Conservation (phyloP, 345 rosid species). For the Barbarea vulgaris region DNA sequence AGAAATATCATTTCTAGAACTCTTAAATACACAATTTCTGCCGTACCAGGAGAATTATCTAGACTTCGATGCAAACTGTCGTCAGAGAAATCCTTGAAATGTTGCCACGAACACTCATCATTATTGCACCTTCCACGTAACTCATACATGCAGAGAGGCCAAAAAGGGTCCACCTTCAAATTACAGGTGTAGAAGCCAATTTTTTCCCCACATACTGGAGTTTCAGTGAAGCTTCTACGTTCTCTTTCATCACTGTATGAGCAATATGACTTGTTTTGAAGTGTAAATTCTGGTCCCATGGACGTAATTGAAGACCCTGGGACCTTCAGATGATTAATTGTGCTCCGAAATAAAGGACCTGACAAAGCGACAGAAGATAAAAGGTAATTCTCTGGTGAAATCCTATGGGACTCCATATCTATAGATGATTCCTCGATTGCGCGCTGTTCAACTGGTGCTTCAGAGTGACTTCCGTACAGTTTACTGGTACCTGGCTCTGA, state of each 20-base stretch:
- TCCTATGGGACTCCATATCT: conserved; percentile 41
- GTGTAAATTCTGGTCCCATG: conserved; percentile 36
- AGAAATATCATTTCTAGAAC: conserved; percentile 19
- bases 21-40: conserved; percentile 28
- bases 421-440: conserved; percentile 32
- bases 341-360: conserved; percentile 54
- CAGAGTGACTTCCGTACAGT: conserved; percentile 44
- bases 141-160: conserved; percentile 92
- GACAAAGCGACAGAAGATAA: conserved; percentile 37
- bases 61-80: conserved; percentile 41
- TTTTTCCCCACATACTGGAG: conserved; percentile 44
- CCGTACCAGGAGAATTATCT: conserved; percentile 44
- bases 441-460: conserved; percentile 40
- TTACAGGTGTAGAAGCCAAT: conserved; percentile 53
- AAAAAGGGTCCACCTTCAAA: conserved; percentile 67
- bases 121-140: conserved; percentile 97
- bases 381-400: conserved; percentile 35
- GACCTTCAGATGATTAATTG: conserved; percentile 57
- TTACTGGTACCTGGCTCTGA: conserved; percentile 49
- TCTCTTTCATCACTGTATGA: conserved; percentile 41
- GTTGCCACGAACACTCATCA: conserved; percentile 95
- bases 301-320: conserved; percentile 34
- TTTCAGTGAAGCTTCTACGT: conserved; percentile 31
- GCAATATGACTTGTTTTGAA: conserved; percentile 35
- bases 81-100: conserved; percentile 57